A percentile compares a stretch with the other conserved stretches of the same genome.
phyloP scores from a whole-genome alignment of 208 protist genomes.

The Leishmania lainsoni region DNA sequence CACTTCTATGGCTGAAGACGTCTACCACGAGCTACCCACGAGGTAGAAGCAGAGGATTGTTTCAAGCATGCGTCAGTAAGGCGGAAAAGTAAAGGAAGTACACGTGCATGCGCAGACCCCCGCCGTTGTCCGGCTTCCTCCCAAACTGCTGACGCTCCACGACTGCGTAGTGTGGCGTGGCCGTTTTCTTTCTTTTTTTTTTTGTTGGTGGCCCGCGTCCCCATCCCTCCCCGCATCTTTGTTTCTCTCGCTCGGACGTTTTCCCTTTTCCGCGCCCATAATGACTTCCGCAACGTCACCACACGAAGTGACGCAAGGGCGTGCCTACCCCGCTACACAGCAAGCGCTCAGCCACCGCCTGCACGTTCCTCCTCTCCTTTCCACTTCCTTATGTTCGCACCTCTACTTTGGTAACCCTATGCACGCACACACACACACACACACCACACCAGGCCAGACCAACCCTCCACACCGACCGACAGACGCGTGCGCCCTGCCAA shows the following conservation, averaged over 20 bases:
- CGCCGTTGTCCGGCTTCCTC: background rate
- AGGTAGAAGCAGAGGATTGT: background rate
- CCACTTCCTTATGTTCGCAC: background rate
- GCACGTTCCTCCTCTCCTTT: background rate
- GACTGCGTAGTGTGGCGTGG: background rate
- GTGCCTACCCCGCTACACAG: too few relatives aligned
- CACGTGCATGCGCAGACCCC: background rate
- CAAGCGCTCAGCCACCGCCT: too few relatives aligned
- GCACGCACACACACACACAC: background rate
- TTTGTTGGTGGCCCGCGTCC: background rate
- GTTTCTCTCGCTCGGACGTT: background rate
- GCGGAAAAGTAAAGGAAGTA: background rate
- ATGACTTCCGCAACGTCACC: background rate
- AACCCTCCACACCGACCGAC: background rate
- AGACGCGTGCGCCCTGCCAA: background rate
- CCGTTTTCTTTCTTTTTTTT: background rate
- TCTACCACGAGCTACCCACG: slow-evolving; percentile 14
- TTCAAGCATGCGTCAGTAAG: background rate
- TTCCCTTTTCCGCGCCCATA: background rate
- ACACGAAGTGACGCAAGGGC: too few relatives aligned
- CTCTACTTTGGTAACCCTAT: background rate
- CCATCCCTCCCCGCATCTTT: background rate
- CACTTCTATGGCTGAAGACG: slow-evolving; percentile 35
- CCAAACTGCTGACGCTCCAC: background rate
- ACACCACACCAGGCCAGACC: background rate